A percentile compares a stretch with the other conserved stretches of the same genome.
phyloP scores from a whole-genome alignment of 306 rosid genomes.

The Echinosophora koreensis region DNA sequence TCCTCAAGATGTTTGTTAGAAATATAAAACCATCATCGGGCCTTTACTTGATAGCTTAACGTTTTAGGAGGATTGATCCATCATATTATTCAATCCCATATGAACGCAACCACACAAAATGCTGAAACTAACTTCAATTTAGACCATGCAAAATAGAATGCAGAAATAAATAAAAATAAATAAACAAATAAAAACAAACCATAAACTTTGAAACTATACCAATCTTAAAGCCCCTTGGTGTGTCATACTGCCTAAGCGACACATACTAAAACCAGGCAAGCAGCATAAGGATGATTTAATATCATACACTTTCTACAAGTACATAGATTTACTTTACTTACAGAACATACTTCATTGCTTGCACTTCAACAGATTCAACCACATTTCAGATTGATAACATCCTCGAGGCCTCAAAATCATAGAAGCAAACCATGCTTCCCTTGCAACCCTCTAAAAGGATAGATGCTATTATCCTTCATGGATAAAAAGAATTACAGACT shows the following conservation, averaged over 20 bases:
- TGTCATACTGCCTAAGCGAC: slow-evolving; percentile 15
- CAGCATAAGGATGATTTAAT: slow-evolving; percentile 10
- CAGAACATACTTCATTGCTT: slow-evolving; percentile 12
- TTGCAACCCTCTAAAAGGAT: slow-evolving; percentile 2
- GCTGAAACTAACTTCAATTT: not conserved
- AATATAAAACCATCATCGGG: not conserved
- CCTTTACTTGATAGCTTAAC: not conserved
- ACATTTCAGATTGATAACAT: slow-evolving; percentile 6
- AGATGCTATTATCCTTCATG: slow-evolving; percentile 6
- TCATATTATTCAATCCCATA: not conserved
- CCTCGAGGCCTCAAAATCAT: slow-evolving; percentile 35
- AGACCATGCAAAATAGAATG: not conserved
- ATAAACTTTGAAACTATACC: no score
- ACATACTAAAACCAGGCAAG: slow-evolving; percentile 7
- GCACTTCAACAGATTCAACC: not conserved
- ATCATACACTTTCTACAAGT: not conserved
- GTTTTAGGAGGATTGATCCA: no score
- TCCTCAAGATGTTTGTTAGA: not conserved
- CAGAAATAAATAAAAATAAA: not conserved
- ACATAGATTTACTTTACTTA: slow-evolving; percentile 8
- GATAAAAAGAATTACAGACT: slow-evolving; percentile 19
- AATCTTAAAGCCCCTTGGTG: not conserved
- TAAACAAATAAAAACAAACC: no score
- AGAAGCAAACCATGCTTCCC: slow-evolving; percentile 30
- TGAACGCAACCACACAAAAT: not conserved